These are phyloP conservation scores for Mikania micrantha DNA, from an alignment of 129 eudicot genomes.

Conservation along the genomic window DNA sequence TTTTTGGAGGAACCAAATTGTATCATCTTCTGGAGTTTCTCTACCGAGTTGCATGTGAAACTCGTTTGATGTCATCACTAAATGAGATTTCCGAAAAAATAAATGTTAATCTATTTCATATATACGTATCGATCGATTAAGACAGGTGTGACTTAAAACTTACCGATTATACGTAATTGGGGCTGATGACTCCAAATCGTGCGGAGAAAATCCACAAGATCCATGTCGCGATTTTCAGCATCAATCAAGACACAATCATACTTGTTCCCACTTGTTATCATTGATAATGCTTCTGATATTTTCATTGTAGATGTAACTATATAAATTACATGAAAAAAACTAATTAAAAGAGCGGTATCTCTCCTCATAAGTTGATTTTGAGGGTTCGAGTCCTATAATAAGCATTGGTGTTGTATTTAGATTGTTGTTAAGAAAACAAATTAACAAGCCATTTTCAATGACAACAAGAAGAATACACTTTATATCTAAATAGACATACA, in stretches of 20 bases:
- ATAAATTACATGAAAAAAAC: neutral
- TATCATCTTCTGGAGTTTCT: neutral
- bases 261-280: neutral
- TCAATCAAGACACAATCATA: constrained; percentile 17
- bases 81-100: neutral
- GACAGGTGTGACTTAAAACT: neutral
- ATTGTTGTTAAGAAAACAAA: neutral
- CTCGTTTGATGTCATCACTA: constrained; percentile 15
- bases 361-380: no score
- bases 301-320: constrained; percentile 12
- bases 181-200: constrained; percentile 1
- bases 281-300: constrained; percentile 8
- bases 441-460: neutral
- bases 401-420: no score
- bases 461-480: neutral
- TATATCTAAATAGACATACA: neutral
- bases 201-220: constrained; percentile 8
- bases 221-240: constrained; percentile 4
- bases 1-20: constrained; percentile 5
- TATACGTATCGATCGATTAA: neutral
- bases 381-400: no score
- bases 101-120: neutral
- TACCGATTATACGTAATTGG: constrained; percentile 15
- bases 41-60: neutral
- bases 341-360: no score